Base-by-base conservation (phyloP, 352 stramenopile genomes). In the Poterioochromonas sp. region DNA sequence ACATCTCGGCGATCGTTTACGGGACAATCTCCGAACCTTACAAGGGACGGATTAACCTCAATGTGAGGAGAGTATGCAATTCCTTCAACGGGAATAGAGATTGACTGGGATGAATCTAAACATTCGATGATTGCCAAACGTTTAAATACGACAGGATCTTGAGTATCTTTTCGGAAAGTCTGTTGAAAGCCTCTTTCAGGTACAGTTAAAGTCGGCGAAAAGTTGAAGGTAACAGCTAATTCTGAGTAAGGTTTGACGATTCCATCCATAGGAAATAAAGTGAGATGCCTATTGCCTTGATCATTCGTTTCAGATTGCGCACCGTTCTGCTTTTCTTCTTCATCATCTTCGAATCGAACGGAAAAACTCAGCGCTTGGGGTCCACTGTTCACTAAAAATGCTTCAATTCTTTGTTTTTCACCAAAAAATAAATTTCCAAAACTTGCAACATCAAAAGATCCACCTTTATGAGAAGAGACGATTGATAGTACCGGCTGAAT, bases 401-500 rank as follows among this genome's bases (percentile, higher is more conserved):
- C 70, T 40, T 60, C 18, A 5, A 80, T 69, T 40, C 39, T 63
- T 29, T 68, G 5, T 11, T 29, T 0, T 65, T 87, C 74, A 22
- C 83, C 81, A 80, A 83, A 87, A 70, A 85, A 85, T n/a, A 87
- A 18, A 1, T 40, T n/a, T 5, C 78, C 83, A 74, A 87, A 87
- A 18, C 81, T n/a, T 20, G 80, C 51, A 32, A n/a, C 26, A 26
- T 81, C 64, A 15, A 82, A 18, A 5, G 44, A 35, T 20, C 80
- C 82, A 18, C 51, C 40, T 47, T 71, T 82, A 62, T 85, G 79
- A 12, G 82, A 80, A 3, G 87, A 81, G 5, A 95, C 79, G 1
- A 96, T 69, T 79, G 95, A 89, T 0, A 95, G 84, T 5, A 82
- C 92, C 77, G 95, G 91, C 68, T 92, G 86, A 0, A 96, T 87